phyloP scores from a whole-genome alignment of 441 rosid species.

The Dalechampia spathulata region DNA sequence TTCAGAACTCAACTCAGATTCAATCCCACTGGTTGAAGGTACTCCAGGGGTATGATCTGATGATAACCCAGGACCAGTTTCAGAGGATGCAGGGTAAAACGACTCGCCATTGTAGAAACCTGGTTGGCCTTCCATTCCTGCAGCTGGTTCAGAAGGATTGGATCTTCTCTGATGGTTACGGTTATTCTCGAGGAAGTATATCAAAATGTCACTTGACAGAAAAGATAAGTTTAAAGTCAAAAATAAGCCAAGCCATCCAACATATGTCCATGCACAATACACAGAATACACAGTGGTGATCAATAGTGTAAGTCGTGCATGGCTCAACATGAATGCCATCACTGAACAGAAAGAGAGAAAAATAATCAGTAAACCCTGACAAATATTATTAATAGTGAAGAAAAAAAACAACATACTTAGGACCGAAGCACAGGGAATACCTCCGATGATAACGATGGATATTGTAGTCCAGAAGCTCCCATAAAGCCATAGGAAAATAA shows the following conservation, averaged over 20 bases:
- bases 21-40: constrained; percentile 82
- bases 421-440: constrained; percentile 28
- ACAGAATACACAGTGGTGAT: constrained; percentile 57
- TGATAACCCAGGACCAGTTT: constrained; percentile 48
- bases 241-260: constrained; percentile 83
- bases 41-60: constrained; percentile 69
- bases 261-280: constrained; percentile 72
- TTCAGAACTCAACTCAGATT: constrained; percentile 81
- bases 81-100: constrained; percentile 47
- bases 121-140: constrained; percentile 41
- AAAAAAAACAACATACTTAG: constrained; percentile 5
- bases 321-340: constrained; percentile 51
- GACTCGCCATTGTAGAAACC: constrained; percentile 40
- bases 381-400: background rate
- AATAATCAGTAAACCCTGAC: constrained; percentile 13
- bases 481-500: constrained; percentile 68
- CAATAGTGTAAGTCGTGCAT: constrained; percentile 63
- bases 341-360: constrained; percentile 41
- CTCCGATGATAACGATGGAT: constrained; percentile 56
- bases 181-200: constrained; percentile 64
- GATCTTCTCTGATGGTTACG: constrained; percentile 43
- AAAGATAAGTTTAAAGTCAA: constrained; percentile 81
- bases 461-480: constrained; percentile 94
- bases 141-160: constrained; percentile 36
- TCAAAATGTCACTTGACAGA: constrained; percentile 77